Evolutionary conservation across 2,329 filamentous ascomycete genomes (phyloP).

Genomic region (Byssothecium circinans): DNA sequence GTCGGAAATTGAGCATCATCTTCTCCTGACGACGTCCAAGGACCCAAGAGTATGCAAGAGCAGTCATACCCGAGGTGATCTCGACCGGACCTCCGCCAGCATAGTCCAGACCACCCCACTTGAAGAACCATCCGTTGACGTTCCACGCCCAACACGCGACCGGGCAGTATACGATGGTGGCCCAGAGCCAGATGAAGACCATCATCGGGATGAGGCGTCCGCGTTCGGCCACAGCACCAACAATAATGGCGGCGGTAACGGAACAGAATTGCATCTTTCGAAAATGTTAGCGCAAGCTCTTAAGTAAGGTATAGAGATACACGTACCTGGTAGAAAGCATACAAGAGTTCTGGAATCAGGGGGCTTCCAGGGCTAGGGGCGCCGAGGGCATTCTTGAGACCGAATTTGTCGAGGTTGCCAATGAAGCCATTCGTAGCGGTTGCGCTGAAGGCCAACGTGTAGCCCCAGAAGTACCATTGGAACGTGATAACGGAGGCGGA

Average conservation of each 20-base stretch:
- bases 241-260: conserved; percentile 86
- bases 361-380: conserved; percentile 85
- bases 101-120: conserved; percentile 92
- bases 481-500: conserved; percentile 89
- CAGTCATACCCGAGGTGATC: conserved; percentile 90
- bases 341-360: conserved; percentile 84
- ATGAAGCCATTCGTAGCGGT: conserved; percentile 86
- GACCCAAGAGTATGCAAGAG: conserved; percentile 92
- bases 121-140: conserved; percentile 86
- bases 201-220: conserved; percentile 90
- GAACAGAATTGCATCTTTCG: conserved; percentile 92
- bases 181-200: conserved; percentile 96
- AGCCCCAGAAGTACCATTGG: conserved; percentile 99
- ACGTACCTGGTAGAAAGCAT: conserved; percentile 86
- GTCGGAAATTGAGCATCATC: conserved; percentile 99
- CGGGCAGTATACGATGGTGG: conserved; percentile 95
- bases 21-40: conserved; percentile 95
- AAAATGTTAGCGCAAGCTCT: conserved; percentile 14
- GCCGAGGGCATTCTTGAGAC: conserved; percentile 80
- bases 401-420: conserved; percentile 86
- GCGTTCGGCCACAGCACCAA: conserved; percentile 90
- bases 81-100: conserved; percentile 97
- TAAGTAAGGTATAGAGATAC: background rate
- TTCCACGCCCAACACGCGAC: conserved; percentile 98
- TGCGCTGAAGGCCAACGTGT: conserved; percentile 87